A percentile compares a stretch with the other conserved stretches of the same genome.
phyloP scores from a whole-genome alignment of 2,329 filamentous ascomycete genomes.

The Emmonsiellopsis sp. region DNA sequence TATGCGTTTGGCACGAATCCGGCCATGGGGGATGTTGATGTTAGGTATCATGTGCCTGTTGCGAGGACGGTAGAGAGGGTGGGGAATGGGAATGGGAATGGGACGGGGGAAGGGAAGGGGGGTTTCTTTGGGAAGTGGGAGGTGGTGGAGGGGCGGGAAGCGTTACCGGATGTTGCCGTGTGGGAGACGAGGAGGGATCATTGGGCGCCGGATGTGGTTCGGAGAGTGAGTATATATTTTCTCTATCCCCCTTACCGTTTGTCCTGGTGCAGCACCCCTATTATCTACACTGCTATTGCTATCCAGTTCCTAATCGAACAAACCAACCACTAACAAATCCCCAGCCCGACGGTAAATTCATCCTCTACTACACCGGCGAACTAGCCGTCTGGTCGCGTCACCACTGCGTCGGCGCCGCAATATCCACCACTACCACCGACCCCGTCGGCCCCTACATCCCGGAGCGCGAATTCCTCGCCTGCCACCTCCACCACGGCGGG shows the following conservation, averaged over 20 bases:
- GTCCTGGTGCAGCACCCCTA: not conserved
- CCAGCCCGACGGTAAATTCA: conserved; percentile 38
- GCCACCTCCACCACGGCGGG: conserved; percentile 44
- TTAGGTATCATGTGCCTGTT: conserved; percentile 39
- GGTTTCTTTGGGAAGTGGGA: conserved; percentile 15
- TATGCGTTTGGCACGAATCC: conserved; percentile 25
- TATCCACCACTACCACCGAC: conserved; percentile 18
- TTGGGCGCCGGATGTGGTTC: conserved; percentile 53
- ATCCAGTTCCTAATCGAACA: not conserved
- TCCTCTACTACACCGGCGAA: conserved; percentile 50
- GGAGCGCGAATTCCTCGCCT: conserved; percentile 39
- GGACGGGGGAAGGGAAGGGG: not conserved
- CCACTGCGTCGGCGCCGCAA: conserved; percentile 52
- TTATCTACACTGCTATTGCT: not conserved
- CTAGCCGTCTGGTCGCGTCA: conserved; percentile 25
- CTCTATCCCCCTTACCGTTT: not conserved
- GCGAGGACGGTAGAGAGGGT: conserved; percentile 16
- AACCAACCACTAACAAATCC: not conserved
- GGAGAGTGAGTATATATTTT: conserved; percentile 25
- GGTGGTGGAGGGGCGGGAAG: conserved; percentile 40
- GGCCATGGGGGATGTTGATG: conserved; percentile 9
- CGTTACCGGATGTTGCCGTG: conserved; percentile 38
- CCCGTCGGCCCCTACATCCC: conserved; percentile 39
- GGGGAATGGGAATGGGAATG: conserved; percentile 13
- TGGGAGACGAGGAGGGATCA: conserved; percentile 46